Base-by-base conservation (phyloP, 169 alveolate species). In the Fabrea salina region DNA sequence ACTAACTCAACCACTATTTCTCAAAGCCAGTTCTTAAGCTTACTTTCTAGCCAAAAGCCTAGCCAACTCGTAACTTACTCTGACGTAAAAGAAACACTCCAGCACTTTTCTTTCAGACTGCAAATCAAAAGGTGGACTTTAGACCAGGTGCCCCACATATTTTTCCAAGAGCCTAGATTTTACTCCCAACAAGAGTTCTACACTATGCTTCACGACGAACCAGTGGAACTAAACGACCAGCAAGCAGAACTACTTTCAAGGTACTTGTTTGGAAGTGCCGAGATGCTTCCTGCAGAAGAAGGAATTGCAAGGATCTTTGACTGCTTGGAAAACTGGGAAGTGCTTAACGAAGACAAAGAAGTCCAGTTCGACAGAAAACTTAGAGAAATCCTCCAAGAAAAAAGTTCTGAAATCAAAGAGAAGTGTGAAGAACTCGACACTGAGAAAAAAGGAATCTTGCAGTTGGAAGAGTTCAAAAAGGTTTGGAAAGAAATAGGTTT, bases 211-310 rank as follows among this genome's bases (percentile, higher is more conserved):
- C 66, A 70, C 41, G 50, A 70, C 19, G 79, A 70, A 19, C 79
- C 79, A 1, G 67, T 49, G 7, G 7, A 13, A 13, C 37, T 70
- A 25, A 30, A 19, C 30, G 32, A 43, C 41, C 27, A 30, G 13
- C 67, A 70, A 70, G 79, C 79, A n/a, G 79, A 70, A 50, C 25
- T 70, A n/a, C 49, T 70, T 43, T 32, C 67, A 19, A 70, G 37
- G 35, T 70, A 47, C 32, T n/a, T 70, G 22, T 70, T 70, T 70
- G 59, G 67, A 1, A 22, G 66, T 50, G 16, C 54, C 0, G 44
- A 43, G 19, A 25, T 27, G 27, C 67, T 70, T 11, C 39, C 67
- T 0, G 16, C 27, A 25, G 67, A 70, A 33, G 79, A 70, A 50
- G 27, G 67, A 7, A 27, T 25, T 22, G 79, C 79, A 2, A 70